Conservation (phyloP, 2,329 filamentous ascomycete species). For the Apiospora malaysiana region DNA sequence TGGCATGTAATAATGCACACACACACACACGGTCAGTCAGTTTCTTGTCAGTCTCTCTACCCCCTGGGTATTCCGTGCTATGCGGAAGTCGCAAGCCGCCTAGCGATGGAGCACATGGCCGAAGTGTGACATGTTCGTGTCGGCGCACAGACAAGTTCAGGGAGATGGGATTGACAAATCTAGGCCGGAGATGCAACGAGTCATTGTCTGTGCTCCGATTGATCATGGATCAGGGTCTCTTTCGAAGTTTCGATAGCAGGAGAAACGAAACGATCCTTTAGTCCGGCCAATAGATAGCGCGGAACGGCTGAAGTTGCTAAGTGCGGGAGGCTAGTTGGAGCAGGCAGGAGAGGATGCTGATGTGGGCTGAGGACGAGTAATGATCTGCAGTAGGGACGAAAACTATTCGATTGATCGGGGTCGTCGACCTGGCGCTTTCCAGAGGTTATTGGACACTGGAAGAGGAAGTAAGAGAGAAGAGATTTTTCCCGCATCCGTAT, state of each 20-base stretch:
- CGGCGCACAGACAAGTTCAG: constrained; percentile 6
- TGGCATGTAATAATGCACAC: neutral
- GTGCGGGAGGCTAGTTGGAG: constrained; percentile 16
- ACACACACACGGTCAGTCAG: neutral
- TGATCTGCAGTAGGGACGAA: constrained; percentile 18
- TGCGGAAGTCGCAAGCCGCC: neutral
- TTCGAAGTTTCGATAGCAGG: constrained; percentile 17
- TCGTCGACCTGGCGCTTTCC: constrained; percentile 1
- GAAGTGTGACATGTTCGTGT: constrained; percentile 16
- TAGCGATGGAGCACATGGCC: constrained; percentile 7
- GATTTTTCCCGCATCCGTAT: neutral
- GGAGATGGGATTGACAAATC: constrained; percentile 18
- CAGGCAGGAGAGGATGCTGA: neutral
- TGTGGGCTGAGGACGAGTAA: constrained; percentile 16
- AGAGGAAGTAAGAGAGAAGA: neutral
- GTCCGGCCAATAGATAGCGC: constrained; percentile 14
- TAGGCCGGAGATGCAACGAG: constrained; percentile 17
- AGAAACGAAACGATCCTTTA: constrained; percentile 19
- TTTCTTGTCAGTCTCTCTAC: neutral
- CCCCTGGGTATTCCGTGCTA: constrained; percentile 1
- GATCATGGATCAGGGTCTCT: constrained; percentile 12
- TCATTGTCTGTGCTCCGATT: constrained; percentile 18
- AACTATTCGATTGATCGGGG: constrained; percentile 5
- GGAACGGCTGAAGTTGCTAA: constrained; percentile 18
- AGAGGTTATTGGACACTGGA: constrained; percentile 8